phyloP scores from a whole-genome alignment of 2,329 filamentous ascomycete genomes.

The Lachnellula suecica region DNA sequence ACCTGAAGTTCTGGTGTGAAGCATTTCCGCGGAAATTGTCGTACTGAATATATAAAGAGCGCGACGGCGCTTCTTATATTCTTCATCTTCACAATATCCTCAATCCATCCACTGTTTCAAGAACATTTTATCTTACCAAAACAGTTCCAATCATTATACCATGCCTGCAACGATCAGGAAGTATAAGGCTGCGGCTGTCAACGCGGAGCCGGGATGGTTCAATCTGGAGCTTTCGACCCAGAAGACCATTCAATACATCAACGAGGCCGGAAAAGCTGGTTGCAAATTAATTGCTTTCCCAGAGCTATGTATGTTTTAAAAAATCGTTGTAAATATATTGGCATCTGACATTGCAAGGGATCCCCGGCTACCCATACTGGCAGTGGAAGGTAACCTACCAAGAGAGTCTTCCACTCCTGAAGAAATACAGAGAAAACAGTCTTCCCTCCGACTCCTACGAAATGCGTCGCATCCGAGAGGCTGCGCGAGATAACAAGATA shows the following conservation, averaged over 20 bases:
- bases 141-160: no score
- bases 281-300: constrained; percentile 42
- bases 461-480: constrained; percentile 43
- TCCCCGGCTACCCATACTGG: no score
- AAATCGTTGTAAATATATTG: constrained; percentile 13
- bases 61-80: no score
- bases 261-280: constrained; percentile 32
- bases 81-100: no score
- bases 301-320: constrained; percentile 36
- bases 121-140: no score
- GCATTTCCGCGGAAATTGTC: no score
- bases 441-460: constrained; percentile 41
- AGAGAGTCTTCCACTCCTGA: not conserved
- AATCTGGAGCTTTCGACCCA: constrained; percentile 32
- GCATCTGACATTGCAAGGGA: not conserved
- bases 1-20: no score
- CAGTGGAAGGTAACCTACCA: constrained; percentile 36
- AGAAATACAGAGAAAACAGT: constrained; percentile 41
- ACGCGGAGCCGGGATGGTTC: constrained; percentile 13
- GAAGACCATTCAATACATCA: constrained; percentile 36
- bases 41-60: no score
- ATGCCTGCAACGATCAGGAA: no score
- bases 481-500: constrained; percentile 40
- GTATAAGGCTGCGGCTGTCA: no score
- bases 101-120: no score